Evolutionary conservation across 2,329 filamentous ascomycete species (phyloP).

Genomic region (Monosporascus cannonballus): DNA sequence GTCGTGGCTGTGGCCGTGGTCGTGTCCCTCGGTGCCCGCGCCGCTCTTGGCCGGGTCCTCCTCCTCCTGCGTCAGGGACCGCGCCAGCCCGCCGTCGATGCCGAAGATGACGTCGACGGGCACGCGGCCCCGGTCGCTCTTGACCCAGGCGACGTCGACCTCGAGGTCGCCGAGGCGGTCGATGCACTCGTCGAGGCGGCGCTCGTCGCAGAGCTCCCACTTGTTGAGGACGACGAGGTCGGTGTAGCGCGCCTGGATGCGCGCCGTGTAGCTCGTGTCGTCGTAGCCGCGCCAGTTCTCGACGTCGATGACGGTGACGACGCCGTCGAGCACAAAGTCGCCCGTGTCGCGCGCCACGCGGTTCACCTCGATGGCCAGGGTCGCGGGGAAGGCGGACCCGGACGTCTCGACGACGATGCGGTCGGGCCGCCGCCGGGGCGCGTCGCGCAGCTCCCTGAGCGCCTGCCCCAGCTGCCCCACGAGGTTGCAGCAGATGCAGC

Average conservation of each 20-base stretch:
- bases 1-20: conserved; percentile 39
- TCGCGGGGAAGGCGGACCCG: conserved; percentile 82
- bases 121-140: conserved; percentile 76
- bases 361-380: conserved; percentile 85
- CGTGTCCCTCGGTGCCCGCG: conserved; percentile 30
- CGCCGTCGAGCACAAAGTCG: conserved; percentile 75
- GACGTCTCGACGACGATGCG: conserved; percentile 92
- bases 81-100: conserved; percentile 74
- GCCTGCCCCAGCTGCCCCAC: conserved; percentile 85
- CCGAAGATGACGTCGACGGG: conserved; percentile 77
- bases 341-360: conserved; percentile 64
- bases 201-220: conserved; percentile 73
- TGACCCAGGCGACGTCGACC: conserved; percentile 75
- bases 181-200: conserved; percentile 68
- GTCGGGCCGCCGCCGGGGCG: conserved; percentile 55
- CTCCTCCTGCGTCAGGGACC: conserved; percentile 40
- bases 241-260: conserved; percentile 82
- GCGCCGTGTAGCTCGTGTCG: conserved; percentile 82
- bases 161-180: conserved; percentile 78
- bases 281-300: conserved; percentile 95
- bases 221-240: conserved; percentile 91
- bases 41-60: conserved; percentile 30
- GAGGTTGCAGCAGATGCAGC: conserved; percentile 98
- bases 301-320: conserved; percentile 84
- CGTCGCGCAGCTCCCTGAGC: conserved; percentile 62